These are phyloP conservation scores for Colletotrichum sp. DNA, from an alignment of 2,329 filamentous ascomycete genomes.

Conservation along the genomic window DNA sequence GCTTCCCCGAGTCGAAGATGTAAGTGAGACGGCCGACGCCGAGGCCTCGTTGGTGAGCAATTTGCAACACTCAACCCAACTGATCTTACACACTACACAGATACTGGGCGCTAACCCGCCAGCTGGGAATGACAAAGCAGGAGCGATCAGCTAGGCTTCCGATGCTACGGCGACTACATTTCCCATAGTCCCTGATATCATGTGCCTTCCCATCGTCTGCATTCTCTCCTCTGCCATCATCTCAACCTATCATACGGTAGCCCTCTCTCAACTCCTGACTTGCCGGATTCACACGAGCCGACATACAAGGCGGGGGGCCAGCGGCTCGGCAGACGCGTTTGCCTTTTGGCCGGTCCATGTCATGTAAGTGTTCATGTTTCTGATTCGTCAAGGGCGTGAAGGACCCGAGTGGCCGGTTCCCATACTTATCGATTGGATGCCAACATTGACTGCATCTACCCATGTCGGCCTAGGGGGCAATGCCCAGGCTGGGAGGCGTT, in stretches of 20 bases:
- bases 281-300: not conserved
- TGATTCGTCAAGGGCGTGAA: not conserved
- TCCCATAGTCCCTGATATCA: not conserved
- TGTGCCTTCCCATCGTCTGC: not conserved
- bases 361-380: not conserved
- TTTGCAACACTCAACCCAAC: not conserved
- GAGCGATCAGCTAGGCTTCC: fast-evolving
- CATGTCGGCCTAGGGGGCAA: not conserved
- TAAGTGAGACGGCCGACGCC: fast-evolving
- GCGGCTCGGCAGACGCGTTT: not conserved
- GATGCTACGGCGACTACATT: not conserved
- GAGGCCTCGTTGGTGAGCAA: not conserved
- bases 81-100: no score
- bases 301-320: not conserved
- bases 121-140: fast-evolving
- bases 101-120: not conserved
- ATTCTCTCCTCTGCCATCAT: not conserved
- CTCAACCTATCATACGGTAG: not conserved
- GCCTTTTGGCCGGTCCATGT: not conserved
- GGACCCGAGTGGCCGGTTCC: not conserved
- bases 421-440: not conserved
- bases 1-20: no score
- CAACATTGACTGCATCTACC: not conserved
- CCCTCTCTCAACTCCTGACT: not conserved
- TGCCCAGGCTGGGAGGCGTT: not conserved